Conservation (phyloP, 805 yeast species). For the Komagataella pseudopastoris region DNA sequence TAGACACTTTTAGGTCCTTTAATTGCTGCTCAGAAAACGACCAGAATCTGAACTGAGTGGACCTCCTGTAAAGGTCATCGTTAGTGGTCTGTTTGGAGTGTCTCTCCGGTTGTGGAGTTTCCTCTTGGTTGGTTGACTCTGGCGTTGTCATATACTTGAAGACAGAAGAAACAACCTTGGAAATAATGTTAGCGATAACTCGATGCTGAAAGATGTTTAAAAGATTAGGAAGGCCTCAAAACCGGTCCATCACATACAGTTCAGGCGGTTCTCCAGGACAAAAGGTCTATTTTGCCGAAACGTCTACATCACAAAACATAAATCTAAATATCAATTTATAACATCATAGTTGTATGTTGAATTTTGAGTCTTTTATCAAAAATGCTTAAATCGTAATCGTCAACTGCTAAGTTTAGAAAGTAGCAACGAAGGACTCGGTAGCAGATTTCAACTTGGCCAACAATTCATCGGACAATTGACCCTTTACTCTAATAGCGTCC, state of each 20-base stretch:
- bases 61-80: constrained; percentile 81
- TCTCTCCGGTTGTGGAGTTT: background rate
- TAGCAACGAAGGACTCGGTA: constrained; percentile 84
- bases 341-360: background rate
- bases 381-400: constrained; percentile 1
- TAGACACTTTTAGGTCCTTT: constrained; percentile 27
- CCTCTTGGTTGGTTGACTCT: background rate
- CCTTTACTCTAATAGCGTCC: constrained; percentile 73
- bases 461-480: constrained; percentile 81
- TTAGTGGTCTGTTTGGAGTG: constrained; percentile 32
- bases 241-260: background rate
- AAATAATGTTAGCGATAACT: background rate
- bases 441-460: constrained; percentile 81
- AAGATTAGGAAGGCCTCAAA: too few relatives aligned
- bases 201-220: background rate
- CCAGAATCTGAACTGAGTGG: constrained; percentile 80
- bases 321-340: constrained; percentile 1
- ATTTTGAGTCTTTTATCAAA: background rate
- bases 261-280: background rate
- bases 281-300: background rate
- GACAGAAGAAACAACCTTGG: background rate
- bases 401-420: constrained; percentile 40
- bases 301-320: background rate
- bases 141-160: background rate
- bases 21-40: constrained; percentile 57